Base-by-base conservation (phyloP, 2,329 filamentous ascomycete species). In the Rhynchosporium secalis region DNA sequence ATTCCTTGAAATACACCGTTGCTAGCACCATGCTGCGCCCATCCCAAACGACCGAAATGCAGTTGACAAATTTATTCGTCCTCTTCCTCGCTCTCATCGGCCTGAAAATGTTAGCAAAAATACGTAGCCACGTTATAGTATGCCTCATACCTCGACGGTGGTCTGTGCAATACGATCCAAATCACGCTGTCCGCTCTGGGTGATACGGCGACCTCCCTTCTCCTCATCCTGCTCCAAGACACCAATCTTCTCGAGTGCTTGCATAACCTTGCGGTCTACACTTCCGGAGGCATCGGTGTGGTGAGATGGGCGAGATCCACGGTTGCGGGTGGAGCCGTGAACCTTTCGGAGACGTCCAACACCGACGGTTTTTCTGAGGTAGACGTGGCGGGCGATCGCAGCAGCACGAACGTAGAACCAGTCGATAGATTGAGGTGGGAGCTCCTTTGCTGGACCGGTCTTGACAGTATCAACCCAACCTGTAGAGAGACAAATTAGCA, bases 391-490 rank as follows among this genome's bases (percentile, higher is more conserved):
- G 76, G 95, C 95, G 78, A 99, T 89, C 72, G 94, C 88, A 75
- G 95, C 95, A 75, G 94, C 93, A 78, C 95, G 93, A 78, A 87
- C 80, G 81, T 88, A 91, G 85, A 87, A 96, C 95, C 95, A 99
- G 87, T 99, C 95, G 78, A 93, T 91, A 80, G 93, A 90, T 87
- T 98, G 93, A 76, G 94, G 95, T 76, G 94, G 94, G 74, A 99
- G 90, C 86, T 99, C 95, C 83, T 96, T 96, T 79, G 90, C 90
- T 78, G 89, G 86, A 76, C 92, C 94, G 74, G 94, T 97, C 90
- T 99, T 99, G 84, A 98, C 95, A 77, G 94, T 97, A 80, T 99
- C 95, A 80, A 97, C 94, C 94, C 94, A 98, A 85, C 92, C 92
- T 96, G 65, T 2, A 4, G 56, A 31, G 59, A 57, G 56, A 58